Evolutionary conservation across 2,329 filamentous ascomycete genomes (phyloP).

Genomic region (Torrubiellomyces zombiae): DNA sequence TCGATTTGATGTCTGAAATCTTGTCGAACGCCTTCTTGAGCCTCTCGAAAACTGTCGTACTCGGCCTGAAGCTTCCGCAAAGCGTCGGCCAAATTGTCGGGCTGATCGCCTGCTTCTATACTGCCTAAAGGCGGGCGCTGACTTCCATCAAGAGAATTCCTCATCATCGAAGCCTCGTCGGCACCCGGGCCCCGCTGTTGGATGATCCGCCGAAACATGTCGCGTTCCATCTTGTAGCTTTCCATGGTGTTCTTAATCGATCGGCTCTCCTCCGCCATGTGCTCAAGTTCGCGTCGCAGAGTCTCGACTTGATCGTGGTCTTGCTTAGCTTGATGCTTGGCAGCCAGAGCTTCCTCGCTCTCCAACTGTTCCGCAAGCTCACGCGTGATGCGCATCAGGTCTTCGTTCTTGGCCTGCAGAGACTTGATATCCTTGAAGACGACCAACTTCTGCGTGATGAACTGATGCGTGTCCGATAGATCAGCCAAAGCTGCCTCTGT

Average conservation of each 20-base stretch:
- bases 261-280: constrained; percentile 68
- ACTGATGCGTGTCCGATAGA: constrained; percentile 68
- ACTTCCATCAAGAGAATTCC: constrained; percentile 47
- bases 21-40: constrained; percentile 64
- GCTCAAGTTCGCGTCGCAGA: constrained; percentile 54
- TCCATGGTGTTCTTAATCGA: constrained; percentile 71
- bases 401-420: constrained; percentile 74
- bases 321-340: constrained; percentile 43
- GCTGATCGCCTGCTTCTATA: constrained; percentile 38
- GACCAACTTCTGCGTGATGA: constrained; percentile 81
- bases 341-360: constrained; percentile 64
- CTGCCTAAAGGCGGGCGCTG: constrained; percentile 37
- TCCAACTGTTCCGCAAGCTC: constrained; percentile 82
- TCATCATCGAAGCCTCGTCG: constrained; percentile 53
- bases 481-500: constrained; percentile 54
- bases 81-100: constrained; percentile 52
- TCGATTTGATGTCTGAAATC: constrained; percentile 76
- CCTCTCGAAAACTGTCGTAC: constrained; percentile 78
- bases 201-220: constrained; percentile 93
- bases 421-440: constrained; percentile 76
- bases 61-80: constrained; percentile 78
- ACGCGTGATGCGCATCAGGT: constrained; percentile 66
- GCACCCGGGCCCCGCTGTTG: constrained; percentile 48
- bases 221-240: constrained; percentile 86
- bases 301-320: constrained; percentile 58